Evolutionary conservation across 164 flowering plant species (phyloP).

Genomic region (Sextonia rubra): DNA sequence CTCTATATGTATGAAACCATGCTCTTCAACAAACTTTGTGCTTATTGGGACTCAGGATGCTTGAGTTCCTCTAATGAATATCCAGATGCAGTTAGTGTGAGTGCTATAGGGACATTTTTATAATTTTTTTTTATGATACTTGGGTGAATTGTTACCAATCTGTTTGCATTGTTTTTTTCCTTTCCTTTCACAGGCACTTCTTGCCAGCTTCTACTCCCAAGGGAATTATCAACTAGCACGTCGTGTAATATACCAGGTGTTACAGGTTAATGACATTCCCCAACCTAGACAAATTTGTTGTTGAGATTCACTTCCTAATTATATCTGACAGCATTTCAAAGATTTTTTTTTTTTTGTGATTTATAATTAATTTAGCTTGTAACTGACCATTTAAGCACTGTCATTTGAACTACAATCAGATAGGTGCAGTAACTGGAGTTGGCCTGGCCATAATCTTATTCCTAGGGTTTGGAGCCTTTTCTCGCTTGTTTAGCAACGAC

Average conservation of each 20-base stretch:
- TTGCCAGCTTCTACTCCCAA: constrained; percentile 62
- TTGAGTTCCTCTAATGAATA: background rate
- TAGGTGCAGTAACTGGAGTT: constrained; percentile 61
- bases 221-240: constrained; percentile 66
- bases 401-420: constrained; percentile 34
- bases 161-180: constrained; percentile 9
- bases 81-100: constrained; percentile 1
- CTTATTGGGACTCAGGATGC: background rate
- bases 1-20: background rate
- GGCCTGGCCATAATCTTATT: constrained; percentile 55
- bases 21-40: background rate
- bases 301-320: background rate
- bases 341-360: background rate
- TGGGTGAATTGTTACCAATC: background rate
- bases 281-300: background rate
- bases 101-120: background rate
- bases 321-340: background rate
- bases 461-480: constrained; percentile 64
- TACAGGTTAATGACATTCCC: constrained; percentile 47
- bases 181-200: constrained; percentile 56
- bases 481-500: constrained; percentile 65
- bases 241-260: constrained; percentile 48
- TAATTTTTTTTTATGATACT: background rate
- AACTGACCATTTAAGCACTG: background rate
- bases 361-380: no score